Evolutionary conservation across 257 asterid genomes (phyloP), one percentile per base, ranked within the genome.

Genomic region (Penstemon newberryi): DNA sequence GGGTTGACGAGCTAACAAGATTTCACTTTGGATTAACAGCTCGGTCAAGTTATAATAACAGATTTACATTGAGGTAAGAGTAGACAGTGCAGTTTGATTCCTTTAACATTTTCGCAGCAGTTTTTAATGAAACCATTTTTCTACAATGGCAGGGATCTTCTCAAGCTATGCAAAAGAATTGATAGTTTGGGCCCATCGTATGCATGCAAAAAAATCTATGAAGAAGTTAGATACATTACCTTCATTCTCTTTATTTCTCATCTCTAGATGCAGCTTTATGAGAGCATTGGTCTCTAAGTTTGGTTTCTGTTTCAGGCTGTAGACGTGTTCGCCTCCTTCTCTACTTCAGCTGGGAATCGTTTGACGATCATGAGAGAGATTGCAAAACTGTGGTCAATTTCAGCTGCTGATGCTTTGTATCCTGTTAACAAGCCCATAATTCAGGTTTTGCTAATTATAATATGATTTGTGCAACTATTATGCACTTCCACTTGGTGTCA

Each of bases 141-240:
- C 60, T 69, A 73, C 70, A 61, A 77, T 77, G 64, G 76, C 69
- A 93, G 99, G 72, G 97, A 90, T 83, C 92, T 94, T 47, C 91
- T 94, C 61, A 94, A 91, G 82, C 80, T 95, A 83, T 87, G 97
- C 83, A 86, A 91, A 79, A 84, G 99, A 68, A 82, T 94, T 78
- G 74, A 75, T 18, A 80, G 83, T 68, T 71, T 81, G 71, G 83
- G 84, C 55, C 71, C 96, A 7, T 52, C 78, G 49, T 67, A 78
- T 79, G 85, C 77, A 18, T 60, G 87, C 68, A 77, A 82, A n/a
- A 76, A 64, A 52, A 89, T 94, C 57, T 87, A 76, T 72, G 83
- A 76, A 77, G 99, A 91, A 96, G 98, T 93, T 13, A 69, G 73
- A 69, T 70, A 55, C 75, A 60, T 47, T 33, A 25, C n/a, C 8